Percentiles rank a stretch among this genome's conserved stretches.
Evolutionary conservation across 73 alveolate species (phyloP).

Genomic region (Paramecium sexaurelia): DNA sequence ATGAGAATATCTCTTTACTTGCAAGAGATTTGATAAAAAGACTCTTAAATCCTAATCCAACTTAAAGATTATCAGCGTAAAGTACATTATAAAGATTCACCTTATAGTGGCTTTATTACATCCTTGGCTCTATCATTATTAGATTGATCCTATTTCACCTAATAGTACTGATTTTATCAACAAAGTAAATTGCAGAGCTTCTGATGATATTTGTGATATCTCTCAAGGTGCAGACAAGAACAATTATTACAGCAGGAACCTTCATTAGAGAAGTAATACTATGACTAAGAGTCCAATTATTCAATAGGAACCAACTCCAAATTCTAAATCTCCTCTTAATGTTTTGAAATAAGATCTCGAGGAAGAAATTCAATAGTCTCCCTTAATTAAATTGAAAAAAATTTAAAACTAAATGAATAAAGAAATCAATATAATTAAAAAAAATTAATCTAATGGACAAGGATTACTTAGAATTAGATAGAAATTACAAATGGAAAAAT

Average conservation of each 20-base stretch:
- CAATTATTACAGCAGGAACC: background rate
- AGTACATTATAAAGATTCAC: conserved; percentile 9
- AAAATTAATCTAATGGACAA: background rate
- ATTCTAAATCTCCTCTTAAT: conserved; percentile 13
- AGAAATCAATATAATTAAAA: background rate
- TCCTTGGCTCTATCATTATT: conserved; percentile 25
- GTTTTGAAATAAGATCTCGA: background rate
- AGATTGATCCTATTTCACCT: conserved; percentile 47
- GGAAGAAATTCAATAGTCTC: conserved; percentile 28
- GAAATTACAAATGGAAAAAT: background rate
- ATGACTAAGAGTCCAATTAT: conserved; percentile 12
- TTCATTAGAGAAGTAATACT: conserved; percentile 32
- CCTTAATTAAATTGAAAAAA: background rate
- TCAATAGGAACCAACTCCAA: background rate
- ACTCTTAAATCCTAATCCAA: background rate
- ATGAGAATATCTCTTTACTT: background rate
- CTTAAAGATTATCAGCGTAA: background rate
- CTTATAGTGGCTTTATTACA: conserved; percentile 50
- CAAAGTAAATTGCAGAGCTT: background rate
- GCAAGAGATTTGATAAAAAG: conserved; percentile 1
- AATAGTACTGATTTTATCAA: background rate
- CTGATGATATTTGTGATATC: conserved; percentile 3
- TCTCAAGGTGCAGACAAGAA: background rate
- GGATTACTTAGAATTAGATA: background rate
- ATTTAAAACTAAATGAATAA: background rate